Evolutionary conservation across 75 land plant species (phyloP).

Genomic region (Sequoia sempervirens): DNA sequence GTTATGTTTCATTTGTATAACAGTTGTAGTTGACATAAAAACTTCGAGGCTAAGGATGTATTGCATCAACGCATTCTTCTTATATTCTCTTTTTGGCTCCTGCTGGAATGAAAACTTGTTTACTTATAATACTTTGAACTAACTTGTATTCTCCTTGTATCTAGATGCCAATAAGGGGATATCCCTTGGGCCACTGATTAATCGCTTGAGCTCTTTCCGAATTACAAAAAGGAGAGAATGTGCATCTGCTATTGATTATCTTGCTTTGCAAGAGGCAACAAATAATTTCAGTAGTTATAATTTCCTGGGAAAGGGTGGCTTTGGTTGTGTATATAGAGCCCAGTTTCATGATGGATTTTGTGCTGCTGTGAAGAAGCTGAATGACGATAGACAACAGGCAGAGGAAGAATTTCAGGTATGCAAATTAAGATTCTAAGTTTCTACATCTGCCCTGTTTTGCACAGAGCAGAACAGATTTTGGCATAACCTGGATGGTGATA

Average conservation of each 20-base stretch:
- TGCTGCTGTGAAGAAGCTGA: constrained; percentile 35
- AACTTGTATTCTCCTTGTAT: constrained; percentile 3
- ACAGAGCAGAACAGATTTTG: neutral
- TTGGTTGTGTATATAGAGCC: constrained; percentile 34
- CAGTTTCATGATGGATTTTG: constrained; percentile 21
- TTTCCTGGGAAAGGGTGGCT: constrained; percentile 40
- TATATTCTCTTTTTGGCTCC: neutral
- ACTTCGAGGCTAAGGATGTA: neutral
- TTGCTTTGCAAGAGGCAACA: constrained; percentile 27
- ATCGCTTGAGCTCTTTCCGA: constrained; percentile 9
- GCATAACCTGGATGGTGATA: neutral
- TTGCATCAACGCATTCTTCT: neutral
- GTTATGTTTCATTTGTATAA: neutral
- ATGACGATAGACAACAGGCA: constrained; percentile 6
- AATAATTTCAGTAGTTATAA: constrained; percentile 31
- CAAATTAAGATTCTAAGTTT: neutral
- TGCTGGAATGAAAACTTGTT: neutral
- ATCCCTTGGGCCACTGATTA: constrained; percentile 1
- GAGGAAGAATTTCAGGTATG: constrained; percentile 8
- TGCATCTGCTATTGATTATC: constrained; percentile 17
- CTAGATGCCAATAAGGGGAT: constrained; percentile 34
- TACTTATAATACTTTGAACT: neutral
- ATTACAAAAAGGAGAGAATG: constrained; percentile 1
- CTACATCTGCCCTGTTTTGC: neutral
- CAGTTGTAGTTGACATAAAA: neutral